These are phyloP conservation scores for Kuraishia capsulata DNA, from an alignment of 805 yeast genomes.

Conservation along the genomic window DNA sequence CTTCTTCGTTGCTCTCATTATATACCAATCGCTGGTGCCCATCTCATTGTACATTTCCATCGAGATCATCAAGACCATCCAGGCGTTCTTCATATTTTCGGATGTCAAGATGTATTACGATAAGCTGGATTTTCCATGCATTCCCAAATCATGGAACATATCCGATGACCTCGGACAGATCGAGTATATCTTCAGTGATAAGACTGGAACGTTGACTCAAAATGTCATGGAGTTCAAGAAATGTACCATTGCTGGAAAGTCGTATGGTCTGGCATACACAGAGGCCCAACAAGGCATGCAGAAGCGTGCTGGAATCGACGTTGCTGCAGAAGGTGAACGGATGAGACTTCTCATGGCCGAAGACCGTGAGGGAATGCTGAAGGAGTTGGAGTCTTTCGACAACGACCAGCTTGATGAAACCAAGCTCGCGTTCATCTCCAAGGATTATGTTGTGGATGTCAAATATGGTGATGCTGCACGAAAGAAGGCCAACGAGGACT, in stretches of 20 bases:
- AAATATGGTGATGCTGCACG: constrained; percentile 26
- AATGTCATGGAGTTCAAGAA: constrained; percentile 78
- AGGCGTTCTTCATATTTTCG: constrained; percentile 66
- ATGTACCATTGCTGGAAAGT: constrained; percentile 57
- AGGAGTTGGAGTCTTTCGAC: constrained; percentile 22
- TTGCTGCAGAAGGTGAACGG: constrained; percentile 33
- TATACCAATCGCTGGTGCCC: constrained; percentile 73
- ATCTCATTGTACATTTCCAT: constrained; percentile 72
- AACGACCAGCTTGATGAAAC: constrained; percentile 44
- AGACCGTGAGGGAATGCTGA: constrained; percentile 41
- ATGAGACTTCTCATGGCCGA: constrained; percentile 30
- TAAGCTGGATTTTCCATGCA: constrained; percentile 62
- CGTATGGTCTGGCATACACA: constrained; percentile 70
- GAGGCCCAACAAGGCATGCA: constrained; percentile 70
- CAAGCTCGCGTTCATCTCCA: constrained; percentile 53
- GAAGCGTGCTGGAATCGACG: constrained; percentile 56
- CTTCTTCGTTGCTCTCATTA: constrained; percentile 64
- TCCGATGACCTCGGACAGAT: constrained; percentile 82
- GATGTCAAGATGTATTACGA: constrained; percentile 66
- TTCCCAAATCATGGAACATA: constrained; percentile 76
- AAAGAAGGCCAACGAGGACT: constrained; percentile 39
- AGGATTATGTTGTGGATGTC: constrained; percentile 48
- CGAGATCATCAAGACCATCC: constrained; percentile 70
- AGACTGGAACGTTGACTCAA: constrained; percentile 79
- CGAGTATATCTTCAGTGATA: constrained; percentile 75